These are phyloP conservation scores for Aegilops sharonensis DNA, from an alignment of 176 grass and related monocot genomes.

Conservation along the genomic window DNA sequence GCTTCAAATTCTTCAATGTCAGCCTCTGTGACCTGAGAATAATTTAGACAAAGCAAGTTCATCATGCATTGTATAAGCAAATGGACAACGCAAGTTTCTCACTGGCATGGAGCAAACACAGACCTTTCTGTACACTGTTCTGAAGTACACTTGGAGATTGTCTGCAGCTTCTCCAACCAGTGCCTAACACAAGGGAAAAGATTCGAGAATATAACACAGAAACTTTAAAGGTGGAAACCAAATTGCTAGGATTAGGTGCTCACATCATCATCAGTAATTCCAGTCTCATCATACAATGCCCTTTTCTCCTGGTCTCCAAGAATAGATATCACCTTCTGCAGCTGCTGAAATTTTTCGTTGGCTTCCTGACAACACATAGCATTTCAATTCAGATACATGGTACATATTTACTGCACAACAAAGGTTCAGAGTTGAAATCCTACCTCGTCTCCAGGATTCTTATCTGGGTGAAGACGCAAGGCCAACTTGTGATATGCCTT, in stretches of 20 bases:
- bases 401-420: constrained; percentile 3
- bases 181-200: constrained; percentile 40
- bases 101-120: constrained; percentile 9
- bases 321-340: constrained; percentile 97
- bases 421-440: constrained; percentile 18
- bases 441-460: constrained; percentile 98
- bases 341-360: constrained; percentile 88
- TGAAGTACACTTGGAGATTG: constrained; percentile 91
- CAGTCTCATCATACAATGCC: constrained; percentile 79
- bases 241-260: constrained; percentile 14
- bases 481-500: constrained; percentile 93
- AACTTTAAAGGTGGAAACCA: constrained; percentile 7
- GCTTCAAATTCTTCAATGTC: constrained; percentile 97
- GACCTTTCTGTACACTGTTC: constrained; percentile 73
- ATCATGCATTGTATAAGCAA: neutral
- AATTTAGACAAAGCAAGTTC: neutral
- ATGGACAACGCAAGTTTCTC: neutral
- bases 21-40: constrained; percentile 73
- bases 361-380: constrained; percentile 63
- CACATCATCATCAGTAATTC: constrained; percentile 90
- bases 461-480: constrained; percentile 90
- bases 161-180: constrained; percentile 69
- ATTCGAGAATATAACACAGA: constrained; percentile 1
- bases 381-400: constrained; percentile 14
- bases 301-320: constrained; percentile 95